Percentiles rank a stretch among this genome's conserved stretches.
These are phyloP conservation scores for Trichoderma erinaceum DNA, from an alignment of 495 filamentous ascomycete species.

Conservation along the genomic window DNA sequence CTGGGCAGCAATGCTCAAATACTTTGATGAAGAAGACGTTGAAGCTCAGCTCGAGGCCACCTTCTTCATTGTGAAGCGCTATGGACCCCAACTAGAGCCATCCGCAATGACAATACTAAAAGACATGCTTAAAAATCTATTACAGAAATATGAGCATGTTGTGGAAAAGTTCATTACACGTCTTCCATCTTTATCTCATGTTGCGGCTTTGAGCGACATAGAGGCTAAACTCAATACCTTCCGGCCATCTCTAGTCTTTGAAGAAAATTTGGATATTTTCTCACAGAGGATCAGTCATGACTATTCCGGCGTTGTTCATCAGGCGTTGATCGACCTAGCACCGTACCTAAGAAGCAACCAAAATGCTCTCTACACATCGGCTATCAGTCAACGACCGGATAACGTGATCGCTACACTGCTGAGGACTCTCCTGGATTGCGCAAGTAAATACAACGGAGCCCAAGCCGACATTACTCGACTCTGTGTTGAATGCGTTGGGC, in stretches of 20 bases:
- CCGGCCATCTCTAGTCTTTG: slow-evolving; percentile 48
- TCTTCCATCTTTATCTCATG: slow-evolving; percentile 71
- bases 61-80: slow-evolving; percentile 73
- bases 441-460: slow-evolving; percentile 66
- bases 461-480: slow-evolving; percentile 61
- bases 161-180: slow-evolving; percentile 59
- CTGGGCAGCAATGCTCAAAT: slow-evolving; percentile 72
- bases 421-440: slow-evolving; percentile 75
- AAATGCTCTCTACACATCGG: slow-evolving; percentile 71
- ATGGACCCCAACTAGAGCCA: slow-evolving; percentile 65
- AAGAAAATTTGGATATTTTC: slow-evolving; percentile 62
- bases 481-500: slow-evolving; percentile 71
- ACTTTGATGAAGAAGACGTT: slow-evolving; percentile 71
- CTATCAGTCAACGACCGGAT: slow-evolving; percentile 80
- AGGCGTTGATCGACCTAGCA: slow-evolving; percentile 70
- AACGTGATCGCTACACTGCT: slow-evolving; percentile 62
- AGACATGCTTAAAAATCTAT: slow-evolving; percentile 56
- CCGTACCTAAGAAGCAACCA: slow-evolving; percentile 67
- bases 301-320: slow-evolving; percentile 72
- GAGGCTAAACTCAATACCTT: slow-evolving; percentile 57
- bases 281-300: slow-evolving; percentile 70
- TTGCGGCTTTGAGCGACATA: slow-evolving; percentile 60
- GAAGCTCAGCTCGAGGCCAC: slow-evolving; percentile 75
- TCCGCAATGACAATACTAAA: slow-evolving; percentile 51
- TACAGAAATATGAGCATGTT: slow-evolving; percentile 52